Evolutionary conservation across 2,329 filamentous ascomycete genomes (phyloP), one percentile per base, ranked within the genome.

Genomic region (Botrytis tulipae): DNA sequence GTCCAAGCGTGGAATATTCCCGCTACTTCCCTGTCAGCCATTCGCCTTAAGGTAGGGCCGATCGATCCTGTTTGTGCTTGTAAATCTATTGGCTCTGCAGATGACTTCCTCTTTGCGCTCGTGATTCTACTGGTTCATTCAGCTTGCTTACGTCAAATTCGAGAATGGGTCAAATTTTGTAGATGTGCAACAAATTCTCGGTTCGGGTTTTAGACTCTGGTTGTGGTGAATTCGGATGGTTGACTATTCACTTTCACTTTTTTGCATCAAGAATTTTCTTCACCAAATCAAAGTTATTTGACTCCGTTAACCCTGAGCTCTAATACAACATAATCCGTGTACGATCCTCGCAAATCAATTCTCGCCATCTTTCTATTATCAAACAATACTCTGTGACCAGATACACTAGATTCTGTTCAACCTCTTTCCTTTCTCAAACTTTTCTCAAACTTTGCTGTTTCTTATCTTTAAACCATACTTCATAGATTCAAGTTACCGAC

Each of bases 91-190:
- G 65, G 65, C n/a, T 54, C 46, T 48, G 25, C 5, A 20, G 32
- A 40, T n/a, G n/a, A 40, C 32, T 20, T 37, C 46, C 20, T 29
- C 65, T 37, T 29, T 67, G 46, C 65, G 46, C 65, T 54, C 32
- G 1, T 29, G 20, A 16, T 35, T n/a, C 22, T 4, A 67, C 16
- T 54, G 65, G 46, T 4, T 54, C 35, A 8, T 29, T 4, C 8
- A 5, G 25, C 32, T 20, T 68, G 65, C 65, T 68, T 68, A 68
- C 46, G 32, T 68, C 25, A 54, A 68, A 54, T 68, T 68, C 25
- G 25, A 54, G 65, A n/a, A 18, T 68, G 46, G 65, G 12, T 40
- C 35, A 20, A 8, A 7, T 40, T 29, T 29, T 22, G 5, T 20
- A 68, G 65, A 68, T 29, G 4, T 54, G 65, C 35, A 68, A 68